phyloP scores from a whole-genome alignment of 1,139 yeast species.

The Yamadazyma epiphylla region DNA sequence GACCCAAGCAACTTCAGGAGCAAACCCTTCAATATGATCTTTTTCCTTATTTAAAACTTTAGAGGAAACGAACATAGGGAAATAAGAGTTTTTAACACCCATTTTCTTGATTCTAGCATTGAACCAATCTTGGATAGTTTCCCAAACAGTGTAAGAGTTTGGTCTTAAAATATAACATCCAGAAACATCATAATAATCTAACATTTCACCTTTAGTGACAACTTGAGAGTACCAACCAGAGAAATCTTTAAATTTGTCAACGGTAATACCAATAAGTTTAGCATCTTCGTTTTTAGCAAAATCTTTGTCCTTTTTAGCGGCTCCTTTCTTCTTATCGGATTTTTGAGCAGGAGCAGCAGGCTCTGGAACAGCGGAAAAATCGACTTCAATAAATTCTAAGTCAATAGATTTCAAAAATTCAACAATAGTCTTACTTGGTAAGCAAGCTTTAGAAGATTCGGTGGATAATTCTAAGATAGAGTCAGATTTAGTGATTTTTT shows the following conservation, averaged over 20 bases:
- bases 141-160: conserved; percentile 93
- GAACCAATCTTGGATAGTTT: conserved; percentile 84
- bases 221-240: conserved; percentile 98
- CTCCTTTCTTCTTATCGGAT: conserved; percentile 22
- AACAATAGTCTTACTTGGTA: conserved; percentile 49
- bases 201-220: conserved; percentile 93
- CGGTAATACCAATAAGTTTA: conserved; percentile 92
- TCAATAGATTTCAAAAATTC: conserved; percentile 56
- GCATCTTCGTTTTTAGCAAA: conserved; percentile 72
- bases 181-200: conserved; percentile 96
- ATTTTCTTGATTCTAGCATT: conserved; percentile 73
- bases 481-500: conserved; percentile 41
- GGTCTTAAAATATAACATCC: conserved; percentile 99
- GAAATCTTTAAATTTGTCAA: conserved; percentile 87
- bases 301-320: conserved; percentile 32
- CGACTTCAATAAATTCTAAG: conserved; percentile 53
- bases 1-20: conserved; percentile 99
- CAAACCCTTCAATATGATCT: conserved; percentile 98
- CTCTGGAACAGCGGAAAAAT: conserved; percentile 50
- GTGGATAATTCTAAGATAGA: conserved; percentile 56
- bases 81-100: conserved; percentile 93
- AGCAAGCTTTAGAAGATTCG: conserved; percentile 53
- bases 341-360: conserved; percentile 26
- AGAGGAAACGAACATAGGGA: conserved; percentile 97
- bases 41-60: conserved; percentile 94